Evolutionary conservation across 768 basidiomycete species (phyloP), one percentile per base, ranked within the genome.

Genomic region (Lyophyllum shimeji): DNA sequence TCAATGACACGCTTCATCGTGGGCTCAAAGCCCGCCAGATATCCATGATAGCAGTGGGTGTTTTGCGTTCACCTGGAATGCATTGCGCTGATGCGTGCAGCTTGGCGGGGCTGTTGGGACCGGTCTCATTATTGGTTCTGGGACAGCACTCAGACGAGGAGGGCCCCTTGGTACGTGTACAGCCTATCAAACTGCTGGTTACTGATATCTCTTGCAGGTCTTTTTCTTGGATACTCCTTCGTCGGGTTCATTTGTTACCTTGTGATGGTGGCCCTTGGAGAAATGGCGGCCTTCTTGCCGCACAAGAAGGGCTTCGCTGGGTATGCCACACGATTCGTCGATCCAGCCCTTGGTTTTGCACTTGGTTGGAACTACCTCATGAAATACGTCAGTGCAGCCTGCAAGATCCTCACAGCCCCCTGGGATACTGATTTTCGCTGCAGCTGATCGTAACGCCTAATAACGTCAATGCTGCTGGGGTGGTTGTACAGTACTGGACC

Each of bases 291-390:
- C 13, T 81, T 75, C 62, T 66, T 82, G 39, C 82, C 82, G 15
- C 82, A 84, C 69, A 85, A 86, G 67, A 82, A 82, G 58, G 84
- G 82, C 2, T 81, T 79, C 54, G 70, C 79, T 50, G 84, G 83
- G 1, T 85, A 85, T 62, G 83, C 84, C 0, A 81, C 83, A 1
- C 81, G 86, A 46, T 85, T 85, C 61, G 81, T 82, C 20, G 86
- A 87, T 66, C 85, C 86, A 49, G 84, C 85, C 20, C 76, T 86
- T 44, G 85, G 83, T 37, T 87, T 88, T 65, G 85, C 82, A 15
- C 68, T 86, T 17, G 86, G 85, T 46, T 86, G 78, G 74, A 86
- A 85, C 65, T 85, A 86, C 63, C 69, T 86, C 42, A 65, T 80
- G 56, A 83, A 83, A 77, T 81, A 79, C 60, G 79, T 79, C 46